Evolutionary conservation across 495 filamentous ascomycete species (phyloP).

Genomic region (Neurospora cerealis): DNA sequence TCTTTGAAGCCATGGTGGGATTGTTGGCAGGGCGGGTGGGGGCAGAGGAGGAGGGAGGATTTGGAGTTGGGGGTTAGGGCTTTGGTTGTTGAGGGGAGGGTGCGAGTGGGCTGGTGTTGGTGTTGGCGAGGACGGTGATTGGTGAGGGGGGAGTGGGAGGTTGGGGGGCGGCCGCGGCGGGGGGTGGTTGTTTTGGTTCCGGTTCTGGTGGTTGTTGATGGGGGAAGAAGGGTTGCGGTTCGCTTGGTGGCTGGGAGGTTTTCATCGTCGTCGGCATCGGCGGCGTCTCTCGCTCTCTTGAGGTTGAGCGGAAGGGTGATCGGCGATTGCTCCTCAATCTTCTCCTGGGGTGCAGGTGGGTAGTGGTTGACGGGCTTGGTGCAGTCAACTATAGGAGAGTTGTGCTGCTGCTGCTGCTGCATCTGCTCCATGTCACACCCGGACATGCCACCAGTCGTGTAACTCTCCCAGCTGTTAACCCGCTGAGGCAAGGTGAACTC

Average conservation of each 20-base stretch:
- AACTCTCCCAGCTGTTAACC: slow-evolving; percentile 11
- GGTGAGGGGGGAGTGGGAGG: not conserved
- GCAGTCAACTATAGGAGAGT: not conserved
- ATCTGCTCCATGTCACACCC: slow-evolving; percentile 4
- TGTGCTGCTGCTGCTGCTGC: not conserved
- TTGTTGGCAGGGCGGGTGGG: slow-evolving; percentile 28
- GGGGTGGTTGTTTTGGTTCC: not conserved
- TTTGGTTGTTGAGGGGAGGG: not conserved
- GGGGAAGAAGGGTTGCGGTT: not conserved
- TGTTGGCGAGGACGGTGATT: not conserved
- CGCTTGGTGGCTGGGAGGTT: slow-evolving; percentile 10
- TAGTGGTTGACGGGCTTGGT: slow-evolving; percentile 15
- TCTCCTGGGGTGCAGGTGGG: slow-evolving; percentile 19
- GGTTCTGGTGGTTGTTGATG: not conserved
- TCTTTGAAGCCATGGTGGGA: slow-evolving; percentile 33
- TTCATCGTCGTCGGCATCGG: slow-evolving; percentile 7
- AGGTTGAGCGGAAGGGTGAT: slow-evolving; percentile 11
- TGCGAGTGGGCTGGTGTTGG: slow-evolving; percentile 1
- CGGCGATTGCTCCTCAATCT: slow-evolving; percentile 13
- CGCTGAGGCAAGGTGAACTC: slow-evolving; percentile 8
- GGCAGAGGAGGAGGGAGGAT: slow-evolving; percentile 11
- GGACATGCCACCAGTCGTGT: slow-evolving; percentile 3
- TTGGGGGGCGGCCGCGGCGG: not conserved
- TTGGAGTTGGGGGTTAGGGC: not conserved
- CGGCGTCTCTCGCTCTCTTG: not conserved